phyloP scores from a whole-genome alignment of 345 rosid species.

The Acer yangbiense region DNA sequence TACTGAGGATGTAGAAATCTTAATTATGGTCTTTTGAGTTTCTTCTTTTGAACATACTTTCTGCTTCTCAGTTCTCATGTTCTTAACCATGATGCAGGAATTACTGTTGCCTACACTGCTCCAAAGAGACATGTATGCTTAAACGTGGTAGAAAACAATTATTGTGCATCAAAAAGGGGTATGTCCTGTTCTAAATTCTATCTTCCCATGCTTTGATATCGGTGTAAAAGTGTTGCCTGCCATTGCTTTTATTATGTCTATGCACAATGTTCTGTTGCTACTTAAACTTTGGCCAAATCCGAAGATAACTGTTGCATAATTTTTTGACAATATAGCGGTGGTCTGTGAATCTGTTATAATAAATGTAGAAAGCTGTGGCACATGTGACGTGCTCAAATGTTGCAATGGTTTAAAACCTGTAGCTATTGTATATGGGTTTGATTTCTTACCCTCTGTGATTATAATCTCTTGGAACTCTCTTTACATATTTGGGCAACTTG shows the following conservation, averaged over 20 bases:
- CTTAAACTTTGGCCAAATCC: background rate
- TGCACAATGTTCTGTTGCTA: background rate
- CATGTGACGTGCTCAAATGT: background rate
- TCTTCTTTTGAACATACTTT: slow-evolving; percentile 15
- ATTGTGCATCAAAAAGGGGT: slow-evolving; percentile 96
- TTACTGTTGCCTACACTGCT: slow-evolving; percentile 74
- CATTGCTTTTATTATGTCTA: background rate
- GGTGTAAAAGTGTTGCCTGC: slow-evolving; percentile 9
- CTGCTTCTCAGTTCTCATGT: slow-evolving; percentile 23
- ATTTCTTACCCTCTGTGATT: background rate
- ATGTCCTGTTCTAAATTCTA: slow-evolving; percentile 14
- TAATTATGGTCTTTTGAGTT: background rate
- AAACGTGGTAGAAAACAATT: slow-evolving; percentile 84
- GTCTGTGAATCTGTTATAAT: background rate
- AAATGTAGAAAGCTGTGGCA: background rate
- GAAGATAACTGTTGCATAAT: background rate
- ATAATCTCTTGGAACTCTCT: background rate
- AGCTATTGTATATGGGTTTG: background rate
- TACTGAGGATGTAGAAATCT: slow-evolving; percentile 1
- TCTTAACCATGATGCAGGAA: slow-evolving; percentile 50
- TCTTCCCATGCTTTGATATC: slow-evolving; percentile 1
- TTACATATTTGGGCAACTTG: background rate
- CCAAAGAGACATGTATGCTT: slow-evolving; percentile 84
- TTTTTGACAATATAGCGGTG: background rate
- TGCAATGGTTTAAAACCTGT: background rate